phyloP scores from a whole-genome alignment of 2,329 filamentous ascomycete genomes.

The Trichophaea hybrida region DNA sequence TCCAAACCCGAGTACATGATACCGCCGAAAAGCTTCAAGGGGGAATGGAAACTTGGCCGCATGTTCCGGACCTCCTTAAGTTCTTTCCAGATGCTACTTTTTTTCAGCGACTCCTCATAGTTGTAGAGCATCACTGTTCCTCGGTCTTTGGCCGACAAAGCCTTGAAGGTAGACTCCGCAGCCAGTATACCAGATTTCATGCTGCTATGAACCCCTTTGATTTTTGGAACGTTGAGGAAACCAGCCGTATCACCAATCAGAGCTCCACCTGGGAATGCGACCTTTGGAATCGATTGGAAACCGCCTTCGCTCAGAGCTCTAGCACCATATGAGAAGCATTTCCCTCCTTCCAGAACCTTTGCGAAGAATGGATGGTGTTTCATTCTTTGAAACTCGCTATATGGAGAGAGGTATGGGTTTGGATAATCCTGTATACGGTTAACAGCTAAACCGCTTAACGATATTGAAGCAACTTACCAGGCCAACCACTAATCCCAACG shows the following conservation, averaged over 20 bases:
- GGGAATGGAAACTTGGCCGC: slow-evolving; percentile 81
- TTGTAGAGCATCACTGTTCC: slow-evolving; percentile 81
- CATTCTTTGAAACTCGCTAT: slow-evolving; percentile 94
- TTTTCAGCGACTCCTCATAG: slow-evolving; percentile 78
- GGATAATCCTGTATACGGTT: slow-evolving; percentile 51
- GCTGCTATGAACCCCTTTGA: slow-evolving; percentile 95
- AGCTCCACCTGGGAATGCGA: slow-evolving; percentile 87
- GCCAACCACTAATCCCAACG: slow-evolving; percentile 77
- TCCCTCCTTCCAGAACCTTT: slow-evolving; percentile 78
- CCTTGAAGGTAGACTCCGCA: slow-evolving; percentile 74
- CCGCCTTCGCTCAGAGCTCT: slow-evolving; percentile 85
- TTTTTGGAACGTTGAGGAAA: slow-evolving; percentile 94
- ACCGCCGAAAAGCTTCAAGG: slow-evolving; percentile 77
- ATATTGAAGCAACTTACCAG: slow-evolving; percentile 33
- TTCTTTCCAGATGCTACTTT: slow-evolving; percentile 84
- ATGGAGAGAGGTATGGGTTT: slow-evolving; percentile 92
- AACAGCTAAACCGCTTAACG: background rate
- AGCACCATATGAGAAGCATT: slow-evolving; percentile 93
- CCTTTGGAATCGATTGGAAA: slow-evolving; percentile 94
- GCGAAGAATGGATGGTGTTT: slow-evolving; percentile 93
- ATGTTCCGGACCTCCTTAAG: slow-evolving; percentile 93
- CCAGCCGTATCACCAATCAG: slow-evolving; percentile 92
- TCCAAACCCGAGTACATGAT: slow-evolving; percentile 87
- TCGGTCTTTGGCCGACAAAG: slow-evolving; percentile 44
- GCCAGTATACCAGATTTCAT: slow-evolving; percentile 97